Percentiles rank a stretch among this genome's conserved stretches.
These are phyloP conservation scores for Kluyveromyces wickerhamii DNA, from an alignment of 805 yeast species.

Conservation along the genomic window DNA sequence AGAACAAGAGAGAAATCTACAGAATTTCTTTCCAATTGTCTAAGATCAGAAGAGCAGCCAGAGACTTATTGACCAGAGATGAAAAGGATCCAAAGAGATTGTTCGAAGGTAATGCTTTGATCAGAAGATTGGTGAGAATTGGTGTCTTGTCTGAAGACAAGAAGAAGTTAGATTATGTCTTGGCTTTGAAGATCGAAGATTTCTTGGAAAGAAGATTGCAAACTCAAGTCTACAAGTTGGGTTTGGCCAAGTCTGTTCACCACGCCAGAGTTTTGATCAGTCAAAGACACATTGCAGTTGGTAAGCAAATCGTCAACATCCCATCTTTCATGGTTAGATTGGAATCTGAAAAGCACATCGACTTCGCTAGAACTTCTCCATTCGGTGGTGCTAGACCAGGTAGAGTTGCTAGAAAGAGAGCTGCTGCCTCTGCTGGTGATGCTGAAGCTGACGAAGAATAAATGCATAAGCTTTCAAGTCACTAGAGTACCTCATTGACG, in stretches of 20 bases:
- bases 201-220: slow-evolving; percentile 99
- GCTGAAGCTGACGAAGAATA: slow-evolving; percentile 74
- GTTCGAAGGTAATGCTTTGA: slow-evolving; percentile 99
- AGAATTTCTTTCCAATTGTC: slow-evolving; percentile 99
- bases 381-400: slow-evolving; percentile 99
- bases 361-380: slow-evolving; percentile 98
- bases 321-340: slow-evolving; percentile 99
- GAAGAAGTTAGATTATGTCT: slow-evolving; percentile 99
- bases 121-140: slow-evolving; percentile 98
- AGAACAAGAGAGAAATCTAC: slow-evolving; percentile 99
- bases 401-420: slow-evolving; percentile 96
- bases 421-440: slow-evolving; percentile 63
- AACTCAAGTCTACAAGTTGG: slow-evolving; percentile 99
- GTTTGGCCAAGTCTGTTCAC: slow-evolving; percentile 98
- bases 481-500: background rate
- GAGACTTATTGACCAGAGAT: slow-evolving; percentile 99
- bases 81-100: slow-evolving; percentile 99
- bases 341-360: slow-evolving; percentile 99
- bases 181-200: slow-evolving; percentile 96
- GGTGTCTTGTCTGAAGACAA: slow-evolving; percentile 99
- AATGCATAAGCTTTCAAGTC: slow-evolving; percentile 30
- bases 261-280: slow-evolving; percentile 98
- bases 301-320: slow-evolving; percentile 97
- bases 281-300: slow-evolving; percentile 99
- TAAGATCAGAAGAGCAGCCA: slow-evolving; percentile 99